phyloP scores from a whole-genome alignment of 2,329 filamentous ascomycete genomes.

The Thelonectria blattea region DNA sequence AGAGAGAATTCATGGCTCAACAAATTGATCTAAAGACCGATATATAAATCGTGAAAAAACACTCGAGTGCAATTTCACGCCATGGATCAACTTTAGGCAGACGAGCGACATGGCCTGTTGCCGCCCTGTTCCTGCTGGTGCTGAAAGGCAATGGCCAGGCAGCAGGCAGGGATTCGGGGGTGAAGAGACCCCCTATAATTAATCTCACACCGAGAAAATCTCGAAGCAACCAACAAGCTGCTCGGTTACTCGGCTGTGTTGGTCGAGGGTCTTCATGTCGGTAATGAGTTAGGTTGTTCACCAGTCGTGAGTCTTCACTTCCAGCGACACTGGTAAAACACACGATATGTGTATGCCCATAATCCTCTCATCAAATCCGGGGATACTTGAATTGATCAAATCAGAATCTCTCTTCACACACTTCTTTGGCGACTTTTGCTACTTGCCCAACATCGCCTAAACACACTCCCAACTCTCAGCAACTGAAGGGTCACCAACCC shows the following conservation, averaged over 20 bases:
- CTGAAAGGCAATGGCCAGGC: background rate
- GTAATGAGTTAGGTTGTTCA: too few relatives aligned
- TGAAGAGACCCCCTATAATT: background rate
- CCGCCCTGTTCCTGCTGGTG: background rate
- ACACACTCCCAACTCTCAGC: constrained; percentile 41
- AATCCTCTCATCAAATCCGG: too few relatives aligned
- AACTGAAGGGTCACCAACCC: constrained; percentile 33
- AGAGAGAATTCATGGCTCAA: too few relatives aligned
- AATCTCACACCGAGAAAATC: background rate
- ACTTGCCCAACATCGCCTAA: background rate
- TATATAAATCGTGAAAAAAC: background rate
- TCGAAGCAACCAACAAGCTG: too few relatives aligned
- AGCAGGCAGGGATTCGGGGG: background rate
- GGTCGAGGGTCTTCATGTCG: too few relatives aligned
- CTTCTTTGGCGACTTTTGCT: too few relatives aligned
- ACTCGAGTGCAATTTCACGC: background rate
- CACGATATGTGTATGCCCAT: too few relatives aligned
- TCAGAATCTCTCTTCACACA: too few relatives aligned
- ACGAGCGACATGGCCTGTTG: background rate
- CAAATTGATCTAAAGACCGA: background rate
- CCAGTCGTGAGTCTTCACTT: too few relatives aligned
- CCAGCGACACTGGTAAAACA: too few relatives aligned
- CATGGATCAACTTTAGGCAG: background rate
- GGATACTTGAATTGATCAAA: too few relatives aligned
- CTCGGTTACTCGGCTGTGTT: too few relatives aligned